Percentiles rank a stretch among this genome's conserved stretches.
These are phyloP conservation scores for Ambispora gerdemannii DNA, from an alignment of 192 early-diverging fungal species.

Conservation along the genomic window DNA sequence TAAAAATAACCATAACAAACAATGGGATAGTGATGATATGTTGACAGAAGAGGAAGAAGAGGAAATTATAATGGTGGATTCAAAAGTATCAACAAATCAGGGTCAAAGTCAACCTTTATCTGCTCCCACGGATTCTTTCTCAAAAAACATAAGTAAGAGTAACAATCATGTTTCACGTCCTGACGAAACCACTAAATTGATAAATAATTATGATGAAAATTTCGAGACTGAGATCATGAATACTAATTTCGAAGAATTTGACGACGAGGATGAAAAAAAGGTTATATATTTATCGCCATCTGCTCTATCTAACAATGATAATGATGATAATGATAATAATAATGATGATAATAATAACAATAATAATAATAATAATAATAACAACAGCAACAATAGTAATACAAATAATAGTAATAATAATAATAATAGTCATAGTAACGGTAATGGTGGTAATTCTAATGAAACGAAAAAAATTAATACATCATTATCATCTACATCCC, in stretches of 20 bases:
- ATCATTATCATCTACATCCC: not conserved
- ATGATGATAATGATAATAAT: not conserved
- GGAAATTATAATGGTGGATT: constrained; percentile 6
- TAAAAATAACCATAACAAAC: not conserved
- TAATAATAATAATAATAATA: not conserved
- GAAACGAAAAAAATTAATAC: too few relatives aligned
- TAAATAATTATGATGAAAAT: not conserved
- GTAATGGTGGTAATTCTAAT: too few relatives aligned
- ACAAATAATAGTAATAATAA: not conserved
- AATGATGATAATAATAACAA: not conserved
- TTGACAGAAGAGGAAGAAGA: constrained; percentile 28
- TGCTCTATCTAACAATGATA: not conserved
- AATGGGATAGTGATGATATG: constrained; percentile 31
- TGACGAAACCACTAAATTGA: not conserved
- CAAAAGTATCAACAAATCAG: not conserved
- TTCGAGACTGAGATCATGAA: not conserved
- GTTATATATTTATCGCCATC: not conserved
- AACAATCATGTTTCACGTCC: not conserved
- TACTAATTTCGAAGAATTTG: not conserved
- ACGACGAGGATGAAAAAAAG: too few relatives aligned
- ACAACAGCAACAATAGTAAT: not conserved
- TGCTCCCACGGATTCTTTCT: not conserved
- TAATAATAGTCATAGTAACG: not conserved
- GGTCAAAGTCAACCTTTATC: too few relatives aligned
- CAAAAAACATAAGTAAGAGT: not conserved